These are phyloP conservation scores for Leccinellum rugosiceps DNA, from an alignment of 768 basidiomycete species.

Conservation along the genomic window DNA sequence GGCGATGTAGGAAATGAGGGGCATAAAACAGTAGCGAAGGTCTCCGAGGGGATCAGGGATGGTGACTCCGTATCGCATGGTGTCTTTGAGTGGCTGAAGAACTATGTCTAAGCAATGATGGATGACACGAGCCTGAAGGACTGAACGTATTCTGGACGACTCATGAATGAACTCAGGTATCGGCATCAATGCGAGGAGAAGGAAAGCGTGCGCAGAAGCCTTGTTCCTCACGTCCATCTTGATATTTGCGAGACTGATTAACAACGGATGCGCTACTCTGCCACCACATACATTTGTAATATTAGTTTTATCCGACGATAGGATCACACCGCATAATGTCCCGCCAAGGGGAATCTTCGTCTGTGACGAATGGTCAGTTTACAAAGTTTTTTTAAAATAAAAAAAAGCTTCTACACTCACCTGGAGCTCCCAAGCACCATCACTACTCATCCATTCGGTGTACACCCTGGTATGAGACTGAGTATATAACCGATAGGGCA, in stretches of 20 bases:
- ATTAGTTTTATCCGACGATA: background rate
- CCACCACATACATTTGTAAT: background rate
- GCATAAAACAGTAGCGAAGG: background rate
- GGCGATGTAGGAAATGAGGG: background rate
- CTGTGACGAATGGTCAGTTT: no score
- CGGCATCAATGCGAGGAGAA: background rate
- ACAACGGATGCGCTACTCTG: background rate
- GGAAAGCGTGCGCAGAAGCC: background rate
- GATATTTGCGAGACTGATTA: background rate
- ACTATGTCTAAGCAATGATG: background rate
- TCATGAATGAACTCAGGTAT: background rate
- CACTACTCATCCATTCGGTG: constrained; percentile 21
- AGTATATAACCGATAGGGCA: background rate
- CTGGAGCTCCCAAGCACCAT: constrained; percentile 25
- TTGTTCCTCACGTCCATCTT: background rate
- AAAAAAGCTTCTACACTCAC: constrained; percentile 1
- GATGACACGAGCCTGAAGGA: background rate
- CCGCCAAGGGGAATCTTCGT: background rate
- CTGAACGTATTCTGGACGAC: background rate
- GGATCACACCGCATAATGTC: background rate
- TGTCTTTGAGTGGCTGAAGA: background rate
- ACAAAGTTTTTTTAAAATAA: no score
- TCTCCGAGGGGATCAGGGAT: background rate
- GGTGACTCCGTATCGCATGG: background rate
- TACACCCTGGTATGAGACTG: constrained; percentile 1